Conservation (phyloP, 495 filamentous ascomycete species). For the Hypoxylon perforatum region DNA sequence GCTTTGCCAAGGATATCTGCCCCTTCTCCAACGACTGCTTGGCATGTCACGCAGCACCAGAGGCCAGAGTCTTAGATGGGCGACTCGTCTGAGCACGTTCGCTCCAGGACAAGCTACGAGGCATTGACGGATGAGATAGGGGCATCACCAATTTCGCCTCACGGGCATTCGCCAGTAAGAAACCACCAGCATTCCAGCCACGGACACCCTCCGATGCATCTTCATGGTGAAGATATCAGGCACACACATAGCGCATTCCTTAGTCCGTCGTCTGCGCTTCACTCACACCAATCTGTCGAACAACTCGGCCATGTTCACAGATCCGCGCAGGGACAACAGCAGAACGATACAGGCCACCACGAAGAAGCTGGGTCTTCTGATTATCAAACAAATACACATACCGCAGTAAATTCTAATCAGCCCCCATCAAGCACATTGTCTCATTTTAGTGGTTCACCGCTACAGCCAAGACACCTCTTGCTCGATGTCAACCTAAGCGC, state of each 20-base stretch:
- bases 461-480: constrained; percentile 17
- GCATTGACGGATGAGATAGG: not conserved
- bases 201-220: constrained; percentile 3
- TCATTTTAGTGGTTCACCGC: constrained; percentile 12
- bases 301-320: not conserved
- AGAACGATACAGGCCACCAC: not conserved
- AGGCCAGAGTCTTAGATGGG: constrained; percentile 29
- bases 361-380: not conserved
- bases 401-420: not conserved
- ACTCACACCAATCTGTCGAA: constrained; percentile 7
- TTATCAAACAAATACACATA: not conserved
- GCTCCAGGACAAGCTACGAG: constrained; percentile 4
- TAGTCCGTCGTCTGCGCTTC: constrained; percentile 5
- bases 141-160: not conserved
- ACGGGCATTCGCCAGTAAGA: not conserved
- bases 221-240: constrained; percentile 7
- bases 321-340: not conserved
- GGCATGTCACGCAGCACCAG: constrained; percentile 38
- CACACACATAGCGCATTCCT: constrained; percentile 3
- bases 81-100: constrained; percentile 18
- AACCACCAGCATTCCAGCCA: constrained; percentile 3
- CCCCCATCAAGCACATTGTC: not conserved
- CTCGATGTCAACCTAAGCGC: not conserved
- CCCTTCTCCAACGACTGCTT: constrained; percentile 34
- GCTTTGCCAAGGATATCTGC: constrained; percentile 30